Evolutionary conservation across 768 basidiomycete genomes (phyloP), one percentile per base, ranked within the genome.

Genomic region (Auricularia heimuer): DNA sequence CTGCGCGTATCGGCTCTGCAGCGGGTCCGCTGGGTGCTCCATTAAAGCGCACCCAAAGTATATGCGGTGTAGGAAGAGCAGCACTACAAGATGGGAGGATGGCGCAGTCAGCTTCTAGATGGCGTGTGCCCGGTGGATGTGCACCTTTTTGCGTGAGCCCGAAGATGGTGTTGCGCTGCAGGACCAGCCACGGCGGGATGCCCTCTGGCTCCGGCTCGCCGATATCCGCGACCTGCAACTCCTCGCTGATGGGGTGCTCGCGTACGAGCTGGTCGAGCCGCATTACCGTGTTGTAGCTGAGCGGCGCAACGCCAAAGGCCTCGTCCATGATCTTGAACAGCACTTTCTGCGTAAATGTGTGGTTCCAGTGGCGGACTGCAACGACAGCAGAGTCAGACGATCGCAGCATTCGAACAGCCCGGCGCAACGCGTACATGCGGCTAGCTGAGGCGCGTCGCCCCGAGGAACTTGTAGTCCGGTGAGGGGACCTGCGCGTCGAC

Each of bases 41-140:
- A 86, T 85, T 64, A 89, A 72, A 0, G 87, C 86, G 65, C 84
- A 83, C 1, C 86, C 87, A 70, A 89, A 89, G 77, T 85, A 89
- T 4, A 86, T 86, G 61, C 87, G 81, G 73, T 89, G 87, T 80
- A 89, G 85, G 68, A 88, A 88, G 70, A 89, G 87, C 35, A 88
- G 73, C 12, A 83, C 86, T 87, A 24, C 3, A 29, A 2, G 29
- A 29, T 29, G 29, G 29, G 29, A 29, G 29, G 29, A 29, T 29
- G 29, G 29, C 0, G 29, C 29, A 29, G 29, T 29, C 29, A 29
- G 29, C 29, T 3, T 29, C 29, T 2, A 29, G 29, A 29, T 1
- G 29, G 29, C 29, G 29, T 29, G 1, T 29, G 29, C 29, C 29
- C 29, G 29, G 29, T 1, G 2, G 29, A 29, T 29, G 29, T 18